phyloP scores from a whole-genome alignment of 306 rosid species.

The Sechiopsis laciniata region DNA sequence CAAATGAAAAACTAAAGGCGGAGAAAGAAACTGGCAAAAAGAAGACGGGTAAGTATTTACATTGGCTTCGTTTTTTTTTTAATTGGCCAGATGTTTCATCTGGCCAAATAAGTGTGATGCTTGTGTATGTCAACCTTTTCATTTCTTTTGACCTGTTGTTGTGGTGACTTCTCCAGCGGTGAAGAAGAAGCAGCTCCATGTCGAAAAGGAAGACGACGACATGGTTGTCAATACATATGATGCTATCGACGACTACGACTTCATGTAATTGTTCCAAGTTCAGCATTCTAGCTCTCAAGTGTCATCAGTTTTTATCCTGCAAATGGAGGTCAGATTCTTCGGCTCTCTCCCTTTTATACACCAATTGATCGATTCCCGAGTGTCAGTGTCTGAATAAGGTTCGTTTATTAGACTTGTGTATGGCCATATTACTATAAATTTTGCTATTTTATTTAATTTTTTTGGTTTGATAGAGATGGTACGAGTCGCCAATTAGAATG shows the following conservation, averaged over 20 bases:
- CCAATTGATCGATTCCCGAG: conserved; percentile 11
- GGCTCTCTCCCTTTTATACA: conserved; percentile 7
- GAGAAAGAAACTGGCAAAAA: conserved; percentile 93
- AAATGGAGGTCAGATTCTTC: conserved; percentile 17
- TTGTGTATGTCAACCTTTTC: neutral
- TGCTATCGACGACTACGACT: conserved; percentile 72
- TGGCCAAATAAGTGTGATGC: neutral
- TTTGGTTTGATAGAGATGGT: conserved; percentile 17
- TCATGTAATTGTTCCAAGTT: conserved; percentile 55
- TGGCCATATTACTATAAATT: conserved; percentile 13
- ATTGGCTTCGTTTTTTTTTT: neutral
- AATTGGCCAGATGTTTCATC: neutral
- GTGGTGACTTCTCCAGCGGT: conserved; percentile 42
- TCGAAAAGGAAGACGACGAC: conserved; percentile 80
- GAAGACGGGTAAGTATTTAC: conserved; percentile 52
- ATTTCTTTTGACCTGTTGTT: neutral
- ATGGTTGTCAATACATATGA: conserved; percentile 43
- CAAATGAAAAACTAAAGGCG: conserved; percentile 80
- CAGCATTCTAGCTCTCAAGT: neutral
- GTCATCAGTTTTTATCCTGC: conserved; percentile 12
- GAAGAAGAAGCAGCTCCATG: conserved; percentile 83
- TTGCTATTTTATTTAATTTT: neutral
- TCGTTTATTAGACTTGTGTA: conserved; percentile 17
- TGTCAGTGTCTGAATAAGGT: conserved; percentile 13
- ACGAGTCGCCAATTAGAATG: conserved; percentile 11